These are phyloP conservation scores for Bipolaris victoriae DNA, from an alignment of 2,329 filamentous ascomycete genomes.

Conservation along the genomic window DNA sequence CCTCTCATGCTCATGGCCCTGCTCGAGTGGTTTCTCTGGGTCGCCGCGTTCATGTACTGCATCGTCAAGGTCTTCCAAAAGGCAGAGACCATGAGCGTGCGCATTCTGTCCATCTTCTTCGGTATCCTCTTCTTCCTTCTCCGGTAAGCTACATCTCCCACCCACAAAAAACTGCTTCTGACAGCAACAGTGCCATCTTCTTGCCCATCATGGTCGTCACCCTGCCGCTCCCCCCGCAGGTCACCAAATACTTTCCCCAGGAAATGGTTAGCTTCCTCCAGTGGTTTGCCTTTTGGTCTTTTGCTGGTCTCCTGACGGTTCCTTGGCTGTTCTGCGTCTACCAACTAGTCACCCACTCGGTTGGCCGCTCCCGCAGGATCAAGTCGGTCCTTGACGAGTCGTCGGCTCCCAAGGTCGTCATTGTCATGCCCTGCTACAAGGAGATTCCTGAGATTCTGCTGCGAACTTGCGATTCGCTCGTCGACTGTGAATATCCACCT, in stretches of 20 bases:
- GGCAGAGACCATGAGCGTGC: slow-evolving; percentile 85
- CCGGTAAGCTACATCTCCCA: slow-evolving; percentile 60
- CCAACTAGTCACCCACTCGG: slow-evolving; percentile 83
- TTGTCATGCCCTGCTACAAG: slow-evolving; percentile 97
- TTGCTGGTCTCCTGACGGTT: slow-evolving; percentile 80
- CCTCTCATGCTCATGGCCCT: slow-evolving; percentile 82
- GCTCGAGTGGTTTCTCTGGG: slow-evolving; percentile 93
- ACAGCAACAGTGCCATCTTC: slow-evolving; percentile 71
- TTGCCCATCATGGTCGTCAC: slow-evolving; percentile 94
- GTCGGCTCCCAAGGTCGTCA: slow-evolving; percentile 89
- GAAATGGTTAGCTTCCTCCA: slow-evolving; percentile 75
- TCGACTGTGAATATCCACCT: slow-evolving; percentile 90
- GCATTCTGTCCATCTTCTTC: slow-evolving; percentile 76
- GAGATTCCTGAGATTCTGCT: slow-evolving; percentile 85
- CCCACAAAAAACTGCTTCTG: slow-evolving; percentile 16
- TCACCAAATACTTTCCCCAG: slow-evolving; percentile 75
- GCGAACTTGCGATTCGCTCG: slow-evolving; percentile 86
- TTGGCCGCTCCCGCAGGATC: slow-evolving; percentile 81
- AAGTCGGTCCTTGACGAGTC: slow-evolving; percentile 83
- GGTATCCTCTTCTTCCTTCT: slow-evolving; percentile 75
- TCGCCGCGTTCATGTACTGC: slow-evolving; percentile 93
- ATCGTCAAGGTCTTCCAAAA: slow-evolving; percentile 86
- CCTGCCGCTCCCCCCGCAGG: slow-evolving; percentile 75
- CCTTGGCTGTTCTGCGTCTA: slow-evolving; percentile 95
- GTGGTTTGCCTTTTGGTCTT: slow-evolving; percentile 96